Evolutionary conservation across 495 filamentous ascomycete genomes (phyloP).

Genomic region (Letharia columbiana): DNA sequence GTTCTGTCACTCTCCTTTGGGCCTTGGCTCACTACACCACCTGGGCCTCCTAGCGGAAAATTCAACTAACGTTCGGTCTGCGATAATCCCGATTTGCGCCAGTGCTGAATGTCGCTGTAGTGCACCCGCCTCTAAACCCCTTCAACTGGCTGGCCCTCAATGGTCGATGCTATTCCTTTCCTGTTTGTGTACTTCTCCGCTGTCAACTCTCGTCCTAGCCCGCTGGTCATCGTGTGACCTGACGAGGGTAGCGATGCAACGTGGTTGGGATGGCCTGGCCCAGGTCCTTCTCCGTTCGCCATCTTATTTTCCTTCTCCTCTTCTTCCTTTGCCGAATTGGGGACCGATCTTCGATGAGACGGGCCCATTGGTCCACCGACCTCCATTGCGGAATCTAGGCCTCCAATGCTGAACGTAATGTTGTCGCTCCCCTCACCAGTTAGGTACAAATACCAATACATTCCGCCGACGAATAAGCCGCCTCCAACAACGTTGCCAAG

Average conservation of each 20-base stretch:
- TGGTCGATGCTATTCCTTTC: slow-evolving; percentile 9
- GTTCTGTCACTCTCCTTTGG: neutral
- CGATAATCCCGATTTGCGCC: neutral
- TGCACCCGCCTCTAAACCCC: neutral
- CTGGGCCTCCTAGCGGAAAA: neutral
- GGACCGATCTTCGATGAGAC: neutral
- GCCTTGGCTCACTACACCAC: neutral
- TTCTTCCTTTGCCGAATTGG: neutral
- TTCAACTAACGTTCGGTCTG: neutral
- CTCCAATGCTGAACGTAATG: slow-evolving; percentile 15
- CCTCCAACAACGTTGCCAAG: slow-evolving; percentile 54
- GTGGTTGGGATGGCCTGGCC: slow-evolving; percentile 3
- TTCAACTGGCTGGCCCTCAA: slow-evolving; percentile 9
- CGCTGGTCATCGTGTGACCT: slow-evolving; percentile 17
- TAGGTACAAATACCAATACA: slow-evolving; percentile 23
- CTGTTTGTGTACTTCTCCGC: slow-evolving; percentile 14
- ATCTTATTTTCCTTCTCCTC: slow-evolving; percentile 5
- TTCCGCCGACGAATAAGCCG: slow-evolving; percentile 33
- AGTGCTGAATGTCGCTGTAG: neutral
- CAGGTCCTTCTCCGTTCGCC: slow-evolving; percentile 1
- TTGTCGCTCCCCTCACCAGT: slow-evolving; percentile 15
- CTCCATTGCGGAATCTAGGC: slow-evolving; percentile 22
- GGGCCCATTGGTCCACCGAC: slow-evolving; percentile 18
- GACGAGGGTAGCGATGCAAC: slow-evolving; percentile 15
- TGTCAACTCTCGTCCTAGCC: slow-evolving; percentile 18